phyloP scores from a whole-genome alignment of 306 rosid species.

The Cotoneaster glaucophyllus region DNA sequence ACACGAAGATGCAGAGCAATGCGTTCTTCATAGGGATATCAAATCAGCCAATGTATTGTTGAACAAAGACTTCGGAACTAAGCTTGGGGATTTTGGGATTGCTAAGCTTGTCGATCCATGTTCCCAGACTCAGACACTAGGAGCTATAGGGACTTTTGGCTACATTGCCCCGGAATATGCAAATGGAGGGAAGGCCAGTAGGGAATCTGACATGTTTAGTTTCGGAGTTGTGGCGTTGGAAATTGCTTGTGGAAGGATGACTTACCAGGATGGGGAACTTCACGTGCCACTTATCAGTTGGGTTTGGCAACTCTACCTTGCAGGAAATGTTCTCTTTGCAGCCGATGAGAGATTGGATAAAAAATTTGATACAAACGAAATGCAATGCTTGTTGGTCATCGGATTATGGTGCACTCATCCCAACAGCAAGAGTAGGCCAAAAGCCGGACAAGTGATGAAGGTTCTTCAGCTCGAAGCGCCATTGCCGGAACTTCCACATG shows the following conservation, averaged over 20 bases:
- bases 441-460: constrained; percentile 32
- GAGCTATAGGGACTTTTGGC: constrained; percentile 33
- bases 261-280: neutral
- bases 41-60: constrained; percentile 48
- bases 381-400: constrained; percentile 30
- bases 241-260: constrained; percentile 39
- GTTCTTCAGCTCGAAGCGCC: constrained; percentile 26
- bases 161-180: constrained; percentile 49
- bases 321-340: constrained; percentile 9
- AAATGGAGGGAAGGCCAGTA: constrained; percentile 35
- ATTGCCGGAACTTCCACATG: constrained; percentile 27
- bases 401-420: constrained; percentile 45
- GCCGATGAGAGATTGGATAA: constrained; percentile 29
- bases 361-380: constrained; percentile 19
- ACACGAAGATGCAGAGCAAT: constrained; percentile 35
- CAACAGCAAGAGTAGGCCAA: constrained; percentile 31
- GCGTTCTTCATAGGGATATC: constrained; percentile 56
- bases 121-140: constrained; percentile 26
- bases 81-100: constrained; percentile 55
- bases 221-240: constrained; percentile 54
- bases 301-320: constrained; percentile 37
- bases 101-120: constrained; percentile 45
- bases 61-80: constrained; percentile 38
- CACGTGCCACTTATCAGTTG: constrained; percentile 16
- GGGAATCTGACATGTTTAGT: constrained; percentile 45